These are phyloP conservation scores for Boletus rufocinnamomeus DNA, from an alignment of 768 basidiomycete species.

Conservation along the genomic window DNA sequence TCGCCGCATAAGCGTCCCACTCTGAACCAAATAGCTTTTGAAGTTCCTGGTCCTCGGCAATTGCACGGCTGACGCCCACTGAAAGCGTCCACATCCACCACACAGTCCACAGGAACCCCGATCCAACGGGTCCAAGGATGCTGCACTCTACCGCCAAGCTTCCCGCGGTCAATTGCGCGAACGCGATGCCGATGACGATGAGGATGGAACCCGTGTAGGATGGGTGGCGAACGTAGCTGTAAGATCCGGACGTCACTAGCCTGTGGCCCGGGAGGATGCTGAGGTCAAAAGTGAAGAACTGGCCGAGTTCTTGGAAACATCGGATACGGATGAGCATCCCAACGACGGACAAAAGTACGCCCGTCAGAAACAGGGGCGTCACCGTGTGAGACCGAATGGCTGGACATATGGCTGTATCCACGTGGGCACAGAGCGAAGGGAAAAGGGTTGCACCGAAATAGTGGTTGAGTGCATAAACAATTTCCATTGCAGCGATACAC, in stretches of 20 bases:
- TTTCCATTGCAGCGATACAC: conserved; percentile 52
- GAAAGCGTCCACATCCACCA: conserved; percentile 56
- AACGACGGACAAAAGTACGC: conserved; percentile 43
- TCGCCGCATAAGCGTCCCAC: conserved; percentile 49
- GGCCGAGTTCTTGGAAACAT: conserved; percentile 55
- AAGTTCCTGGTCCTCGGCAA: conserved; percentile 55
- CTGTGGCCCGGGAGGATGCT: conserved; percentile 54
- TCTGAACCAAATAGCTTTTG: conserved; percentile 44
- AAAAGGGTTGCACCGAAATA: conserved; percentile 33
- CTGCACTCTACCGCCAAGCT: conserved; percentile 48
- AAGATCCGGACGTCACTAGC: conserved; percentile 52
- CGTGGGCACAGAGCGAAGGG: conserved; percentile 36
- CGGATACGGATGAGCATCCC: conserved; percentile 52
- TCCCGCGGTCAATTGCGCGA: conserved; percentile 48
- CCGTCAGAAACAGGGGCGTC: conserved; percentile 48
- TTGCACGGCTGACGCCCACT: conserved; percentile 49
- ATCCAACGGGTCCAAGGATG: conserved; percentile 32
- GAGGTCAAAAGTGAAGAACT: conserved; percentile 60
- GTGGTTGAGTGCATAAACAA: conserved; percentile 42
- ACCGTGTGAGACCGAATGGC: conserved; percentile 27
- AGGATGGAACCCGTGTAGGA: conserved; percentile 56
- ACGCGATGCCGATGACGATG: conserved; percentile 47
- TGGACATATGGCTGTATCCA: conserved; percentile 38
- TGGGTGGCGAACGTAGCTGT: conserved; percentile 55
- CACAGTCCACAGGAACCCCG: conserved; percentile 36